A percentile compares a stretch with the other conserved stretches of the same genome.
Evolutionary conservation across 768 basidiomycete genomes (phyloP).

Genomic region (Gymnopilus dilepis): DNA sequence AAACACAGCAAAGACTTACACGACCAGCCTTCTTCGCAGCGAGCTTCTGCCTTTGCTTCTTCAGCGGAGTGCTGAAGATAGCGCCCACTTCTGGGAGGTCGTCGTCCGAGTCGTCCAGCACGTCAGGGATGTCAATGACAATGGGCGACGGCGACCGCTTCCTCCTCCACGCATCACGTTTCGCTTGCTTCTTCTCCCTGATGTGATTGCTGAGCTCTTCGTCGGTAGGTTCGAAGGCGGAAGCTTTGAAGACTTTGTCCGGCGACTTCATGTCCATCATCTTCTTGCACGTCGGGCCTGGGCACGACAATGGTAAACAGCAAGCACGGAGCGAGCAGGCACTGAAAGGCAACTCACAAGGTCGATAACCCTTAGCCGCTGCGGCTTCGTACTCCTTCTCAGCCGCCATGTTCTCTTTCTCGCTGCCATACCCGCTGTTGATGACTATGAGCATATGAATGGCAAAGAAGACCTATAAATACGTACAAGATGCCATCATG

Average conservation of each 20-base stretch:
- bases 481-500: slow-evolving; percentile 68
- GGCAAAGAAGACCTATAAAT: not conserved
- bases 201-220: slow-evolving; percentile 55
- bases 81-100: slow-evolving; percentile 55
- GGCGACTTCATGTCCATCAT: slow-evolving; percentile 57
- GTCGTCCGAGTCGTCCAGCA: slow-evolving; percentile 50
- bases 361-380: slow-evolving; percentile 59
- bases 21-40: slow-evolving; percentile 32
- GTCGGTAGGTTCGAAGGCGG: slow-evolving; percentile 71
- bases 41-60: slow-evolving; percentile 34
- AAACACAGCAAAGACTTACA: not conserved
- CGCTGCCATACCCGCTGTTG: slow-evolving; percentile 56
- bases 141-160: slow-evolving; percentile 36
- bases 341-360: slow-evolving; percentile 45
- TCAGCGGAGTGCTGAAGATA: slow-evolving; percentile 34
- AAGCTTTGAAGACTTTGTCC: slow-evolving; percentile 59
- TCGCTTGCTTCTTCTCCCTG: slow-evolving; percentile 38
- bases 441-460: not conserved
- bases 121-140: slow-evolving; percentile 25
- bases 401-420: slow-evolving; percentile 56
- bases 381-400: slow-evolving; percentile 65
- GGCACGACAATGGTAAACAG: not conserved
- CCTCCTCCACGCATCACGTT: slow-evolving; percentile 21
- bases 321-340: not conserved
- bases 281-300: slow-evolving; percentile 73